phyloP scores from a whole-genome alignment of 306 rosid species.

The Prunus salicina region DNA sequence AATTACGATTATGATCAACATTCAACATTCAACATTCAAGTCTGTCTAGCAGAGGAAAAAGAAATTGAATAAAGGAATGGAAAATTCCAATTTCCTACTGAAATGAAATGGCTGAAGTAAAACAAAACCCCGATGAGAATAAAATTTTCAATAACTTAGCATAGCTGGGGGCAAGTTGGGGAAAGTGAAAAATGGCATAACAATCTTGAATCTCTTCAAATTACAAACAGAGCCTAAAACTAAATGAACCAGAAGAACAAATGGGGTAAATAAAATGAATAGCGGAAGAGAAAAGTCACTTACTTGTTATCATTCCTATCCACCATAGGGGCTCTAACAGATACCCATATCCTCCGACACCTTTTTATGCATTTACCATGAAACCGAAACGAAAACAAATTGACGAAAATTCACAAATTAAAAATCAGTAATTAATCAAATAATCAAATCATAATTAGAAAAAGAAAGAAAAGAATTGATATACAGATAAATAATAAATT shows the following conservation, averaged over 20 bases:
- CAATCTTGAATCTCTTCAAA: neutral
- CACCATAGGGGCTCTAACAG: slow-evolving; percentile 85
- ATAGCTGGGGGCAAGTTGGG: neutral
- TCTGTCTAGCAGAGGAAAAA: neutral
- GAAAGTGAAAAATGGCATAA: neutral
- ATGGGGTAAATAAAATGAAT: too few relatives aligned
- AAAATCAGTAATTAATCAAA: neutral
- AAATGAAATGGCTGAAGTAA: neutral
- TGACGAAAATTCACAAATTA: too few relatives aligned
- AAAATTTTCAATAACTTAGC: neutral
- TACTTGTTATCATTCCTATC: slow-evolving; percentile 88
- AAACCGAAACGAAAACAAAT: neutral
- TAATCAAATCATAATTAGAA: neutral
- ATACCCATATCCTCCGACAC: slow-evolving; percentile 88
- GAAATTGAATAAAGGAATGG: neutral
- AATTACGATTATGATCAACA: neutral
- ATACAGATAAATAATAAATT: too few relatives aligned
- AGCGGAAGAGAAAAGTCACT: slow-evolving; percentile 16
- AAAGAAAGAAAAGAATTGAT: neutral
- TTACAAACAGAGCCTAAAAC: neutral
- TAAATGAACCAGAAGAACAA: neutral
- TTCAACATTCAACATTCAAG: slow-evolving; percentile 19
- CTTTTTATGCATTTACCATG: slow-evolving; percentile 28
- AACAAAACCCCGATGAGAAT: neutral
- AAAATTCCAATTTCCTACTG: neutral